A percentile compares a stretch with the other conserved stretches of the same genome.
Evolutionary conservation across 2,329 filamentous ascomycete species (phyloP).

Genomic region (Botryotinia calthae): DNA sequence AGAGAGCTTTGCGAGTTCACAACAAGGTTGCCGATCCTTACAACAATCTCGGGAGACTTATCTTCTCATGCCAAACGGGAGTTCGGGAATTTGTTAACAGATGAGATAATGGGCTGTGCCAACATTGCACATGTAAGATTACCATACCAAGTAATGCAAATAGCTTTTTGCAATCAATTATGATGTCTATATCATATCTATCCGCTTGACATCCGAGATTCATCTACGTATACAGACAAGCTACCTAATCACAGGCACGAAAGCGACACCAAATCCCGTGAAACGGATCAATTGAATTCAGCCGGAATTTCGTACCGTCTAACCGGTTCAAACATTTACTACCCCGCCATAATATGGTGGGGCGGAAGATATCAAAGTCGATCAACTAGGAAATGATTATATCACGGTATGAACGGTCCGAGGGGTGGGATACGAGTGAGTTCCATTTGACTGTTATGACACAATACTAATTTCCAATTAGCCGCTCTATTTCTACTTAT

Average conservation of each 20-base stretch:
- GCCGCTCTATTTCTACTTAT: constrained; percentile 19
- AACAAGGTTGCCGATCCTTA: neutral
- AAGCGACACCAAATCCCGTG: constrained; percentile 16
- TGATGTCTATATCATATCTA: neutral
- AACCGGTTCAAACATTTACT: constrained; percentile 5
- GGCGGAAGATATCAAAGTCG: constrained; percentile 25
- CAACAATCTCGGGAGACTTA: neutral
- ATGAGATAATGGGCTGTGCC: neutral
- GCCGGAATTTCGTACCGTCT: constrained; percentile 13
- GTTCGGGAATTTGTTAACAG: neutral
- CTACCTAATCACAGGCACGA: constrained; percentile 3
- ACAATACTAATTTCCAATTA: constrained; percentile 13
- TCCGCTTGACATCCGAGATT: neutral
- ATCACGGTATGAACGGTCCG: constrained; percentile 34
- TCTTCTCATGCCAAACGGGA: neutral
- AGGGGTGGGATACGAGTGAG: constrained; percentile 15
- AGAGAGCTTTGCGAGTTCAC: neutral
- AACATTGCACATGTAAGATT: constrained; percentile 5
- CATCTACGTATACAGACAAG: neutral
- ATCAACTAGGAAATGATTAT: constrained; percentile 23
- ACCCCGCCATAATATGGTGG: constrained; percentile 23
- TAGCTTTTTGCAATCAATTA: neutral
- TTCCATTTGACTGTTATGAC: constrained; percentile 8
- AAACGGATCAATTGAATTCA: neutral
- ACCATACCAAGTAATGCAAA: constrained; percentile 6